These are phyloP conservation scores for Mycena rebaudengoi DNA, from an alignment of 768 basidiomycete species.

Conservation along the genomic window DNA sequence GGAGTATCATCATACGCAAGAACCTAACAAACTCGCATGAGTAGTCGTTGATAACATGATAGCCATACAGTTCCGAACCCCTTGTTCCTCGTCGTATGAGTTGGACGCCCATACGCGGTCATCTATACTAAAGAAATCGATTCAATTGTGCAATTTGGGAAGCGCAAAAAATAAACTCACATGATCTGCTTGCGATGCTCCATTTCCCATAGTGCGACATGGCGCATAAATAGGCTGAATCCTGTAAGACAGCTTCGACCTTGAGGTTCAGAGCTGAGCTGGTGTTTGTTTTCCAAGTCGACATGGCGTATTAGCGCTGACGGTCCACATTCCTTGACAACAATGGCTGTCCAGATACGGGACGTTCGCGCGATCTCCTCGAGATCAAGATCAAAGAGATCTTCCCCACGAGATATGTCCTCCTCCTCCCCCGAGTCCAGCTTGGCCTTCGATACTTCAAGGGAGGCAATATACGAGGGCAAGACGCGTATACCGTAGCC, in stretches of 20 bases:
- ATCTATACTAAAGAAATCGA: not conserved
- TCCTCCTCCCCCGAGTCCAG: too few relatives aligned
- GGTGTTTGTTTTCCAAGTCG: constrained; percentile 13
- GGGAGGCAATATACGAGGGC: not conserved
- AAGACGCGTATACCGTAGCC: not conserved
- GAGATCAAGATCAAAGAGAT: constrained; percentile 1
- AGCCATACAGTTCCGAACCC: not conserved
- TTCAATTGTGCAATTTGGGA: too few relatives aligned
- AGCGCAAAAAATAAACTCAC: not conserved
- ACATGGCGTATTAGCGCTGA: not conserved
- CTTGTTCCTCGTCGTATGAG: not conserved
- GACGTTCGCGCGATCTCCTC: not conserved
- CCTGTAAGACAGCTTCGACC: constrained; percentile 11
- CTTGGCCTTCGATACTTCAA: not conserved
- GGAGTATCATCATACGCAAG: constrained; percentile 12
- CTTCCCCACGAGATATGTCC: not conserved
- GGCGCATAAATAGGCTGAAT: constrained; percentile 18
- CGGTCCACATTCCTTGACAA: not conserved
- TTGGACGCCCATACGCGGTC: not conserved
- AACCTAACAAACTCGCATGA: too few relatives aligned
- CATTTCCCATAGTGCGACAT: constrained; percentile 16
- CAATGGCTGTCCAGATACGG: not conserved
- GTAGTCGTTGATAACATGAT: too few relatives aligned
- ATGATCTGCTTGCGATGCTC: not conserved
- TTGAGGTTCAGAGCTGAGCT: constrained; percentile 11